Base-by-base conservation (phyloP, 345 rosid genomes). In the Litchi chinensis region DNA sequence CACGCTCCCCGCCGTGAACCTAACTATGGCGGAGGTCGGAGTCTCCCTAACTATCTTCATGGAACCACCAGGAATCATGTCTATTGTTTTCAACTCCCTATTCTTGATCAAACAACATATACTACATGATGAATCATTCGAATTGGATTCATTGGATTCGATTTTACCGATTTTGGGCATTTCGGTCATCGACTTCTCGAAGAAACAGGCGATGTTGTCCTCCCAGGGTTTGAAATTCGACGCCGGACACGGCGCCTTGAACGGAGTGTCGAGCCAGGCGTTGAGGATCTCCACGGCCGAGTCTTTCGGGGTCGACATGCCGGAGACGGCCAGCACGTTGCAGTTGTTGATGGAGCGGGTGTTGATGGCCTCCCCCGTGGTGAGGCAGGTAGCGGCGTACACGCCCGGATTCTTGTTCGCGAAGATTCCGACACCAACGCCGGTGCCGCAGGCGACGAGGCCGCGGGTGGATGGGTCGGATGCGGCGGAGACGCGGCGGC, bases 351-450 rank as follows among this genome's bases (percentile, higher is more conserved):
- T 95, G 63, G 98, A 92, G 5, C 97, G 83, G 65, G 91, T 81
- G 85, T 95, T 92, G 76, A 82, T 73, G 28, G 98, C 97, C 41
- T 95, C 94, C 24, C 65, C 89, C 0, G 85, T 66, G 50, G 94
- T 80, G 85, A 88, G 93, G 82, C 98, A 93, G 18, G 94, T 92
- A 79, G 91, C 79, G 69, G 98, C 97, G 80, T 76, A 93, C 4
- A 92, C 97, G 71, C 94, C 93, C 6, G 93, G 93, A 85, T 92
- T 92, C 74, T 95, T 95, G 89, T 93, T 95, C 66, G 98, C 98
- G 87, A 93, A 92, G 78, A 95, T 87, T 65, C 92, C 88, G 54
- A 95, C 92, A 67, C 98, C 94, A 39, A 85, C 89, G 32, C 98
- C 97, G 3, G 97, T 93, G 5, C 97, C 98, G 72, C 98, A 93